Percentiles rank a stretch among this genome's conserved stretches.
phyloP scores from a whole-genome alignment of 345 rosid genomes.

The Pelargonium nanum region DNA sequence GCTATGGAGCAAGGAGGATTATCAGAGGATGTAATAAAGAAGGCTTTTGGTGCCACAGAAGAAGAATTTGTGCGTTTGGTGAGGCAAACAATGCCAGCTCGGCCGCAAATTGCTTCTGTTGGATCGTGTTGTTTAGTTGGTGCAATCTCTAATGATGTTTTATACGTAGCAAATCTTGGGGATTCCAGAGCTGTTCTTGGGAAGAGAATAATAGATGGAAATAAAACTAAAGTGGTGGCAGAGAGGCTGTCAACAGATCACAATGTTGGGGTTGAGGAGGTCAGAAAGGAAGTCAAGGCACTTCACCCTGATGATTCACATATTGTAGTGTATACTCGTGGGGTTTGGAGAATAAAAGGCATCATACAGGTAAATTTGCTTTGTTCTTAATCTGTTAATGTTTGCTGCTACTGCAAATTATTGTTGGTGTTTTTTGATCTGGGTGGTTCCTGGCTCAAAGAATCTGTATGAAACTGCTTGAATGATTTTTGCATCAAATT shows the following conservation, averaged over 20 bases:
- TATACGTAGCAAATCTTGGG: constrained; percentile 89
- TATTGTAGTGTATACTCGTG: constrained; percentile 62
- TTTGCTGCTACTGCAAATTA: not conserved
- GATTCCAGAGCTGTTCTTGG: constrained; percentile 98
- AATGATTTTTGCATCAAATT: too few species aligned
- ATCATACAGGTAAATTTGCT: constrained; percentile 67
- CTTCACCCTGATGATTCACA: constrained; percentile 97
- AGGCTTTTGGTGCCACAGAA: constrained; percentile 82
- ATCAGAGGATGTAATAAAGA: constrained; percentile 66
- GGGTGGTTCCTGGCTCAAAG: not conserved
- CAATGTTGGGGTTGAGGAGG: constrained; percentile 85
- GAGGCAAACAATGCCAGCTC: constrained; percentile 44
- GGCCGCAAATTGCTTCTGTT: constrained; percentile 82
- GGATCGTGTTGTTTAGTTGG: constrained; percentile 97
- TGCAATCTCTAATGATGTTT: constrained; percentile 54
- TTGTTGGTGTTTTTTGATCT: not conserved
- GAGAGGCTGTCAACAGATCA: constrained; percentile 94
- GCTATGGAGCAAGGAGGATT: constrained; percentile 73
- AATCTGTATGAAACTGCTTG: not conserved
- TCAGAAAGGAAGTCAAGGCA: constrained; percentile 85
- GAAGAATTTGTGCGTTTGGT: constrained; percentile 80
- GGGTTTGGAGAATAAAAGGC: constrained; percentile 99
- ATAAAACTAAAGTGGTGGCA: constrained; percentile 39
- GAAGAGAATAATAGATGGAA: constrained; percentile 29
- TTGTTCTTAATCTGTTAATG: not conserved